Conservation (phyloP, 306 rosid species). For the Cucurbita argyrosperma region DNA sequence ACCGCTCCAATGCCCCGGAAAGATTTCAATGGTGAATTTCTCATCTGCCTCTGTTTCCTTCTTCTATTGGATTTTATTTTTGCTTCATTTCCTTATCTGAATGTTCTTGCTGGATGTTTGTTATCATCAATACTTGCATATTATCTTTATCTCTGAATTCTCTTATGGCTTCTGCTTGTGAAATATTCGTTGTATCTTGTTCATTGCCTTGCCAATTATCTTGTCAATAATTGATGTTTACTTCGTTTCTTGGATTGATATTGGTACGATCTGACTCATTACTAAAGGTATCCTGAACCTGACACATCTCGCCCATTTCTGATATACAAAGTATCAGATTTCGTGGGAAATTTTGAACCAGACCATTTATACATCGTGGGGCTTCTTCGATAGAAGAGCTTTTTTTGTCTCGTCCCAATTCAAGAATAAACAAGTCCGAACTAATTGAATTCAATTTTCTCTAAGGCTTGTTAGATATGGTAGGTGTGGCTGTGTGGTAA, state of each 20-base stretch:
- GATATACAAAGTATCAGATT: too few relatives aligned
- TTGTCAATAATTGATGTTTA: not conserved
- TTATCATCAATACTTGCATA: not conserved
- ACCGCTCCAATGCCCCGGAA: conserved; percentile 36
- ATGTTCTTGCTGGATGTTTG: not conserved
- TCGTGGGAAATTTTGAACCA: too few relatives aligned
- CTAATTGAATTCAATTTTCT: not conserved
- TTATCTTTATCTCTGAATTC: not conserved
- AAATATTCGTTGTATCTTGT: not conserved
- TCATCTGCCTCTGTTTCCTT: not conserved
- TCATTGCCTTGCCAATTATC: not conserved
- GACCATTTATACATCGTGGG: too few relatives aligned
- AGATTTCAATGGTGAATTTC: conserved; percentile 44
- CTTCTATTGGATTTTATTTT: not conserved
- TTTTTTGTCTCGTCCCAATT: not conserved
- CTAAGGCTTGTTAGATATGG: not conserved
- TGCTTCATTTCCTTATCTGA: not conserved
- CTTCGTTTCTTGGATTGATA: too few relatives aligned
- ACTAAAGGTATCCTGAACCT: too few relatives aligned
- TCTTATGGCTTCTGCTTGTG: not conserved
- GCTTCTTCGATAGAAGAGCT: too few relatives aligned
- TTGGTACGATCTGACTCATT: too few relatives aligned
- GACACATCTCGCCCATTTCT: too few relatives aligned
- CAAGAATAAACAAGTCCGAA: not conserved
- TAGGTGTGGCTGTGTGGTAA: not conserved